Evolutionary conservation across 768 basidiomycete genomes (phyloP), one percentile per base, ranked within the genome.

Genomic region (Amanita phalloides): DNA sequence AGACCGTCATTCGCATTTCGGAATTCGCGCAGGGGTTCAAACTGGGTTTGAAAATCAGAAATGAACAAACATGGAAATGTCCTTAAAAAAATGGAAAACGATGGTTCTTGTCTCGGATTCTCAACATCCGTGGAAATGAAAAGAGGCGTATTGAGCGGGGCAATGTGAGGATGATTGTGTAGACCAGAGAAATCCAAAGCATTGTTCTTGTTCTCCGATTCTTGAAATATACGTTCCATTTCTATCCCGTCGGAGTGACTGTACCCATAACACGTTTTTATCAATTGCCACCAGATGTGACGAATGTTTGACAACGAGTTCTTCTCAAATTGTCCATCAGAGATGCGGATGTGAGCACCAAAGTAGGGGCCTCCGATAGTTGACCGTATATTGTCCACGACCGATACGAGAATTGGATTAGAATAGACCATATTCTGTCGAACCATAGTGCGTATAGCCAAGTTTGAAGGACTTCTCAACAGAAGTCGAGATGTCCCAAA

Each of bases 401-500:
- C 68, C 6, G 54, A 50, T 20, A 67, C 61, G 21, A 90, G 68
- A 9, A 66, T 57, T 5, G 73, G 64, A 56, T 84, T 81, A 17
- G 64, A 58, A 60, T 82, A 76, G 6, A 70, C 65, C 84, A 90
- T 88, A 38, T 60, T 62, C 51, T 67, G 64, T 13, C 86, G 76
- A 46, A 84, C 68, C 14, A 64, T 57, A 5, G 67, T 61, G 2
- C 81, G 78, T 25, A 79, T 58, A 11, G 59, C 62, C 45, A 68
- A 60, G 56, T 79, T 74, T 11, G 59, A 58, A 7, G 59, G 56
- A 26, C 68, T 58, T 20, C 66, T 70, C 0, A 88, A 69, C 21
- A 75, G 72, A 2, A 90, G 66, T 7, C 90, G 76, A 2, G 81
- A 80, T 1, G 86, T 82, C 4, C 86, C 87, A 65, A 90, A 90